phyloP scores from a whole-genome alignment of 2,329 filamentous ascomycete genomes.

The Xylariaceae sp. region DNA sequence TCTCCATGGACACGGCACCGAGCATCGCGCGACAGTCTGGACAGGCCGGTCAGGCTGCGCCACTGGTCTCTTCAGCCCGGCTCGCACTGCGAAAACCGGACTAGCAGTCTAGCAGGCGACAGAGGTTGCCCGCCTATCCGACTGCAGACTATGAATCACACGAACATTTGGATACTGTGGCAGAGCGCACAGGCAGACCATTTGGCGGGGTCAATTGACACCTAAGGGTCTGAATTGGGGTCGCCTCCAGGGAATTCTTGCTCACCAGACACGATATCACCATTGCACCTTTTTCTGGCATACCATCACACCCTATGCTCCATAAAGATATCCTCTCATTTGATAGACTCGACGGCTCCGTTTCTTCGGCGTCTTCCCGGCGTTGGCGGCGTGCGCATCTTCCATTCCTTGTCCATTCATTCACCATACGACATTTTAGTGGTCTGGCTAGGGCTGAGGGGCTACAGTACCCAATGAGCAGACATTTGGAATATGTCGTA shows the following conservation, averaged over 20 bases:
- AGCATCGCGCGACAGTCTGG: neutral
- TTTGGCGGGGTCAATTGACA: neutral
- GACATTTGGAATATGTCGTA: neutral
- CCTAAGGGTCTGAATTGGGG: neutral
- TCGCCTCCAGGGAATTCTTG: neutral
- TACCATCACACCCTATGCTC: neutral
- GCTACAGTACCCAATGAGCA: neutral
- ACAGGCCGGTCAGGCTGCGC: neutral
- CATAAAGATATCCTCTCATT: conserved; percentile 19
- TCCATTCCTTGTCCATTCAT: conserved; percentile 7
- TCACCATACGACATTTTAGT: conserved; percentile 1
- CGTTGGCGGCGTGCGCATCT: conserved; percentile 15
- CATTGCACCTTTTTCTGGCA: neutral
- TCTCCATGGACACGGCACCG: neutral
- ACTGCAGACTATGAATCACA: too few species aligned
- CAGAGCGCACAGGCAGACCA: neutral
- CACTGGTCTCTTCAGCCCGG: neutral
- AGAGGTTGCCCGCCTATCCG: too few species aligned
- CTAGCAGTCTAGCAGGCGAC: neutral
- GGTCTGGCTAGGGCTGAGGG: neutral
- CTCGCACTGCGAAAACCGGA: neutral
- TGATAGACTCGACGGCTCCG: conserved; percentile 10
- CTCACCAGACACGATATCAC: neutral
- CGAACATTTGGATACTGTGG: too few species aligned
- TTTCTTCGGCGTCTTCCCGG: conserved; percentile 10